phyloP scores from a whole-genome alignment of 768 basidiomycete genomes.

The Boletus reticuloceps region DNA sequence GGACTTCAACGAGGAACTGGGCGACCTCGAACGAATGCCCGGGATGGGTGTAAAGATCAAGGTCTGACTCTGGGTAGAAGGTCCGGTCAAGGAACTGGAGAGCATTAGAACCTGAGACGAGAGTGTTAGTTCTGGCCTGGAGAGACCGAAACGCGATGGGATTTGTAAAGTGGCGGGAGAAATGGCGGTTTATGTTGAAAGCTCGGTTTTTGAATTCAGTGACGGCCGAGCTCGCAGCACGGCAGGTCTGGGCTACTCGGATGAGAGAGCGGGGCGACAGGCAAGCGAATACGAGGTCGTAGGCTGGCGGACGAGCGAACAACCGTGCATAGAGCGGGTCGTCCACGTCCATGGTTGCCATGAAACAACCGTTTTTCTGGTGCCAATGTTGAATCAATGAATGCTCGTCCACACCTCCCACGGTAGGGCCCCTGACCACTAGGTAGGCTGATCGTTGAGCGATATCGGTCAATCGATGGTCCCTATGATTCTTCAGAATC shows the following conservation, averaged over 20 bases:
- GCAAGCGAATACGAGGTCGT: constrained; percentile 16
- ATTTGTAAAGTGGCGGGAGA: constrained; percentile 35
- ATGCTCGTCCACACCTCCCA: too few species aligned
- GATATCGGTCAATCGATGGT: too few species aligned
- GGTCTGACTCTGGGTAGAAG: constrained; percentile 44
- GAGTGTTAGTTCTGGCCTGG: constrained; percentile 40
- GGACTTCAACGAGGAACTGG: constrained; percentile 29
- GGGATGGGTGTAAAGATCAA: constrained; percentile 48
- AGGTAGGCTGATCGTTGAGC: too few species aligned
- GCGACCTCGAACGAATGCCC: constrained; percentile 31
- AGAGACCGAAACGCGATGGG: constrained; percentile 40
- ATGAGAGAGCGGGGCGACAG: constrained; percentile 27
- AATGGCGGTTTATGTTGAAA: constrained; percentile 36
- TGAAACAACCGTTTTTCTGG: too few species aligned
- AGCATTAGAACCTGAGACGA: constrained; percentile 55
- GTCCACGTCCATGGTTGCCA: not conserved
- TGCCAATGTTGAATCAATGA: too few species aligned
- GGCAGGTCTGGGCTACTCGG: constrained; percentile 23
- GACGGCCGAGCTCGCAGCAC: constrained; percentile 12
- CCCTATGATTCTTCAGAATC: too few species aligned
- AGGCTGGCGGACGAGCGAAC: constrained; percentile 19
- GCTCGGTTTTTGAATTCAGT: constrained; percentile 24
- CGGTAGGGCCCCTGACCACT: too few species aligned
- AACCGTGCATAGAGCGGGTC: not conserved
- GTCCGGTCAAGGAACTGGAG: constrained; percentile 50